Base-by-base conservation (phyloP, 345 rosid genomes). In the Chamaenerion angustifolium region DNA sequence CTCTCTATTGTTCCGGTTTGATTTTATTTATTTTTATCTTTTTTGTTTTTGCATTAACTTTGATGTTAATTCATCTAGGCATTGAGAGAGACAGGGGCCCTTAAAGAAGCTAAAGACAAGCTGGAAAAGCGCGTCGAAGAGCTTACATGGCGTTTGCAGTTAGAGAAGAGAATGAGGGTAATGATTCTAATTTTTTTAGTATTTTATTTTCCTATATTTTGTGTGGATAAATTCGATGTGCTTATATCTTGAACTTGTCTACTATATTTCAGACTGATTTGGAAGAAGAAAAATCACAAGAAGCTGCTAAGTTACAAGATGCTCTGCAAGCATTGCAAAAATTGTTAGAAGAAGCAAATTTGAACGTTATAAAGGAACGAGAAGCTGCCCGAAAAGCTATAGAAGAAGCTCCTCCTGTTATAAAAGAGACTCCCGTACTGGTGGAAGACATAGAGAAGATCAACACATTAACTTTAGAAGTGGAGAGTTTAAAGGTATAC, bases 51-150 rank as follows among this genome's bases (percentile, higher is more conserved):
- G 37, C 37, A 31, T 18, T 50, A 50, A 50, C 54, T 14, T n/a
- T 14, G 35, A 35, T 21, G 15, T 56, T 41, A 35, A 21, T 61
- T 71, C 40, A 62, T 64, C 43, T 71, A 92, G 99, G 96, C 95
- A 35, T 74, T 95, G 27, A 76, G 84, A 56, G 99, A 92, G 67
- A 92, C 99, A 2, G 96, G 96, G 27, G 96, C 99, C 55, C 95
- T 92, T 37, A 80, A 87, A 79, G 99, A 88, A 77, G 95, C 95
- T 12, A 92, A 88, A 61, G 96, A 88, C 83, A 92, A 92, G 69
- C 74, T 92, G 62, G 99, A 92, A 60, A 92, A 92, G 75, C 96
- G 96, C 37, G 96, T 87, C 50, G 99, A 92, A 64, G 96, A 92
- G 64, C 71, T 92, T 49, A 84, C 95, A 62, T 92, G 96, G 96